Evolutionary conservation across 345 rosid genomes (phyloP), one percentile per base, ranked within the genome.

Genomic region (Salix exigua): DNA sequence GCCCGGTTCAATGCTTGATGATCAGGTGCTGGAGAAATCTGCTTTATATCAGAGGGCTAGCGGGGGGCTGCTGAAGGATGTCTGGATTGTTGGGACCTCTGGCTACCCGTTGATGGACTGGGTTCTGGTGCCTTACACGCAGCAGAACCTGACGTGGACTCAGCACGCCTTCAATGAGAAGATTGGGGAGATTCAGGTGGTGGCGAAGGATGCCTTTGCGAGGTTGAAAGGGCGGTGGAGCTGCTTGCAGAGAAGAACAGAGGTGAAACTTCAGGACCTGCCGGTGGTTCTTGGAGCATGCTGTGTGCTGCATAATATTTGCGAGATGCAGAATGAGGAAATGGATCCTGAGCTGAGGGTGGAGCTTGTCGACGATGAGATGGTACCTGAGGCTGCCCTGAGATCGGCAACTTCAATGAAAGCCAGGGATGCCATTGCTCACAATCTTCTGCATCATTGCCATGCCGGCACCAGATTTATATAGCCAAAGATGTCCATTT

Each of bases 1-100:
- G 94, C 97, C 97, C 0, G 97, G 97, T 26, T 92, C 97, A 10
- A 90, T 92, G 94, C 83, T 87, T 61, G 92, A 92, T 83, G 94
- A 90, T 78, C 88, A 90, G 71, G 94, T 92, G 46, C 70, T 92
- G 35, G 97, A 92, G 85, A 90, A 89, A 85, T 90, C 94, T 9
- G 88, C 92, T 72, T 73, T 92, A 60, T 83, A 80, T 55, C 93
- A 92, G 48, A 87, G 97, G 75, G 97, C 94, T 2, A 87, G 78
- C 75, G 86, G 90, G n/a, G 91, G 94, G 11, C 82, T 86, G 40
- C 68, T 92, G 35, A 89, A 86, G 18, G 94, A 88, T 16, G 64
- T 84, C 66, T 92, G 97, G 94, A 85, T 92, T 19, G 93, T 88
- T 30, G 97, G 97, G 72, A 88, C 86, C 69, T 80, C 83, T 0